Conservation (phyloP, 495 filamentous ascomycete genomes). For the Cryomyces minteri region DNA sequence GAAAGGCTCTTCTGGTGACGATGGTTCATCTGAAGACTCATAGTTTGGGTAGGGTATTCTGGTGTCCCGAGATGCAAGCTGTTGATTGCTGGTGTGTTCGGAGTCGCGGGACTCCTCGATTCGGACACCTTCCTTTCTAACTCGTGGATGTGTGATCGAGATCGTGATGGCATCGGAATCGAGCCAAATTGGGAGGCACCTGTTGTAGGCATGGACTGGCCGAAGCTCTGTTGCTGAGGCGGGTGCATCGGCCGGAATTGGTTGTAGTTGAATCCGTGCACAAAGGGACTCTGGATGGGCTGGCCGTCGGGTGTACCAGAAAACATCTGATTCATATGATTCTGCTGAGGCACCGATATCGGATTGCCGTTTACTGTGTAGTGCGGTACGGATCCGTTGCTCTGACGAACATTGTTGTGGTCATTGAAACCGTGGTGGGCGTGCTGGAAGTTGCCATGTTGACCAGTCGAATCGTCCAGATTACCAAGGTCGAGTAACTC, state of each 20-base stretch:
- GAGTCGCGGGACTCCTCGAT: slow-evolving; percentile 59
- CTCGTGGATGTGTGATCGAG: background rate
- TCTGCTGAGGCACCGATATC: slow-evolving; percentile 15
- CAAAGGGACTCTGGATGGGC: slow-evolving; percentile 75
- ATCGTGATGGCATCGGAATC: background rate
- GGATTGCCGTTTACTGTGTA: slow-evolving; percentile 6
- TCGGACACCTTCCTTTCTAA: slow-evolving; percentile 55
- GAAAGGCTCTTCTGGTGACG: slow-evolving; percentile 69
- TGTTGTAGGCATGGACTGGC: background rate
- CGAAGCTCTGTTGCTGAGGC: slow-evolving; percentile 4
- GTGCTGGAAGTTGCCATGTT: slow-evolving; percentile 25
- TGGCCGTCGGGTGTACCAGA: slow-evolving; percentile 77
- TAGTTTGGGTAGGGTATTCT: slow-evolving; percentile 25
- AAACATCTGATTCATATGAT: slow-evolving; percentile 50
- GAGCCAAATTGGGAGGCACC: slow-evolving; percentile 17
- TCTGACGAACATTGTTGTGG: slow-evolving; percentile 13
- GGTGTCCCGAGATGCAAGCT: slow-evolving; percentile 40
- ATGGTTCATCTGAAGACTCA: slow-evolving; percentile 42
- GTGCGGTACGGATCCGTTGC: slow-evolving; percentile 3
- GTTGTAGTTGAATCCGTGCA: slow-evolving; percentile 50
- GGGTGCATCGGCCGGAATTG: slow-evolving; percentile 40
- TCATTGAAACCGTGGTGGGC: slow-evolving; percentile 28
- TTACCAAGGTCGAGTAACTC: slow-evolving; percentile 38
- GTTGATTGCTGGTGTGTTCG: slow-evolving; percentile 47
- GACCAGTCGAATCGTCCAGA: slow-evolving; percentile 5